phyloP scores from a whole-genome alignment of 805 yeast species.

The Sugiyamaella americana region DNA sequence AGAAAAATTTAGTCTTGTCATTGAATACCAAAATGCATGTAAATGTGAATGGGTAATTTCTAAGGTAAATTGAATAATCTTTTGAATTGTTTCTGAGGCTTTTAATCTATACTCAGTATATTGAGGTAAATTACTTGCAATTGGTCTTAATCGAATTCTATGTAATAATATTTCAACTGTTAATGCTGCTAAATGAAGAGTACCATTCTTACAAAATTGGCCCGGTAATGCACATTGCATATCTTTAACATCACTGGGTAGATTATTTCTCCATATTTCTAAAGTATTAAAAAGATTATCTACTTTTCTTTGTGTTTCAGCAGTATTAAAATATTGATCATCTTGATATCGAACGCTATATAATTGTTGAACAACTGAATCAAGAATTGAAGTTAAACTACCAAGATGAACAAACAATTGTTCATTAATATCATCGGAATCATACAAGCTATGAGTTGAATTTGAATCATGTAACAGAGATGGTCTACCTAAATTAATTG shows the following conservation, averaged over 20 bases:
- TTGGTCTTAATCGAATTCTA: conserved; percentile 25
- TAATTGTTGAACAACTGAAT: conserved; percentile 22
- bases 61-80: conserved; percentile 27
- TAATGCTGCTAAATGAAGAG: conserved; percentile 26
- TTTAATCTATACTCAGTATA: conserved; percentile 22
- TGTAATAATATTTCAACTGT: conserved; percentile 29
- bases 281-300: conserved; percentile 19
- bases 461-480: conserved; percentile 20
- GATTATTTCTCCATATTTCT: conserved; percentile 22
- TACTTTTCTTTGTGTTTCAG: conserved; percentile 14
- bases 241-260: conserved; percentile 25
- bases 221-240: conserved; percentile 24
- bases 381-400: conserved; percentile 26
- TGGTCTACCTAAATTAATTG: conserved; percentile 33
- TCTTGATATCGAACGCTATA: conserved; percentile 20
- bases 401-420: conserved; percentile 27
- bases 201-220: conserved; percentile 30
- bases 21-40: conserved; percentile 33
- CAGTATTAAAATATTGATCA: conserved; percentile 11
- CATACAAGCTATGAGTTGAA: conserved; percentile 18
- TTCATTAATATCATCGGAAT: conserved; percentile 24
- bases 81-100: conserved; percentile 27
- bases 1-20: conserved; percentile 28
- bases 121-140: conserved; percentile 15
- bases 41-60: conserved; percentile 32